Evolutionary conservation across 305 asterid species (phyloP), one percentile per base, ranked within the genome.

Genomic region (Petunia hybrid): DNA sequence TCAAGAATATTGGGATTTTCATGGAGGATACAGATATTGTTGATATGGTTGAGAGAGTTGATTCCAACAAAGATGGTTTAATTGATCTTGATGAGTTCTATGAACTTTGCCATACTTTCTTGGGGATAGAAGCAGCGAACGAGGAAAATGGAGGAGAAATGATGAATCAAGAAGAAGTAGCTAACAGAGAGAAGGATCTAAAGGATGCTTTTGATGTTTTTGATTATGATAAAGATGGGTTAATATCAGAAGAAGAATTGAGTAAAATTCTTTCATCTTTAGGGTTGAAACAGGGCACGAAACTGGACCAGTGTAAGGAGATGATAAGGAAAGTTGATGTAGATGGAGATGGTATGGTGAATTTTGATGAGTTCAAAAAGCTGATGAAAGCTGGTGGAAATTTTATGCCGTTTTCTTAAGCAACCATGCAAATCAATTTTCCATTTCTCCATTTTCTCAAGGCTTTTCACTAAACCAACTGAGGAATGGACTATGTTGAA

Each of bases 341-440:
- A 4, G 93, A 91, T 85, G 94, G 96, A 61, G 96, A 91, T 90
- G 94, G 96, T 45, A 91, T 85, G 96, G 93, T 90, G 35, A 84
- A 89, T 31, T 89, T 88, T 67, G 87, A 91, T 51, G 96, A 90
- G 85, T 91, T 91, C 78, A 89, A 88, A 77, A 67, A 5, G 80
- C 90, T 91, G 96, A 91, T 90, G 92, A 86, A 68, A 74, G 65
- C 64, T 82, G 89, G 94, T 35, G 90, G 86, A 39, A 85, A 82
- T 40, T 75, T 84, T 10, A 51, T 83, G 65, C 73, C 85, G 16
- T 68, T 89, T 81, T 89, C 88, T 36, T 87, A 81, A 87, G 10
- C 22, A 61, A 42, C 14, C 46, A 71, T 71, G 31, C 71, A 39
- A 65, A 5, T 65, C 16, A 65, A 5, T 13, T 12, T 1, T 36